Base-by-base conservation (phyloP, 2,329 filamentous ascomycete genomes). In the Neopestalotiopsis sp. region DNA sequence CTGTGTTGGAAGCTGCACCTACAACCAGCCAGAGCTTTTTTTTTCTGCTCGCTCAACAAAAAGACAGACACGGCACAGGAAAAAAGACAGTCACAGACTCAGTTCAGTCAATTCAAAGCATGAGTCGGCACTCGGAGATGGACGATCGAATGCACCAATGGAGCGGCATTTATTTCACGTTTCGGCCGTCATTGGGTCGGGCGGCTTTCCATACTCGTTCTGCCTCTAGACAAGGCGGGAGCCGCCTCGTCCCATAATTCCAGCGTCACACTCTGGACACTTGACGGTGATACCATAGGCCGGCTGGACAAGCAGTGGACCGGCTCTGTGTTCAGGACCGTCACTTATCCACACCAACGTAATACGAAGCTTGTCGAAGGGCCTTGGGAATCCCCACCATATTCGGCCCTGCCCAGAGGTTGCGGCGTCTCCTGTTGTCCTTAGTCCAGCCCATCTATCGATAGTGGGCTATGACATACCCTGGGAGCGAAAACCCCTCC, bases 381-480 rank as follows among this genome's bases (percentile, higher is more conserved):
- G n/a, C 59, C 59, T 20, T 34, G 59, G 38, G 61, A n/a, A 56
- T n/a, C 63, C 49, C 63, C 63, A 66, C 63, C 63, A 38, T 32
- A 66, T 66, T 66, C 63, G 63, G 63, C 63, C 63, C 63, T 66
- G 63, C 49, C 49, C 49, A 66, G 42, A 64, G 34, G 34, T 10
- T 42, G 30, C 59, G 59, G 59, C 59, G 20, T 64, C 61, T 64
- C 38, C 40, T 53, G 42, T 24, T 28, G 61, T 64, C 59, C 59
- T 42, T 64, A 64, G 61, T 38, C 61, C 40, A 24, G 61, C 40
- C 61, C 34, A 53, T 64, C 61, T 20, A 64, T 30, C n/a, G 38
- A 62, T 62, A 62, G 59, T 62, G 59, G 59, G 59, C 59, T 62
- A 62, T 62, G 59, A 62, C 59, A 62, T 62, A 62, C 59, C 57